Base-by-base conservation (phyloP, 2,329 filamentous ascomycete species). In the Penicillium sp. region DNA sequence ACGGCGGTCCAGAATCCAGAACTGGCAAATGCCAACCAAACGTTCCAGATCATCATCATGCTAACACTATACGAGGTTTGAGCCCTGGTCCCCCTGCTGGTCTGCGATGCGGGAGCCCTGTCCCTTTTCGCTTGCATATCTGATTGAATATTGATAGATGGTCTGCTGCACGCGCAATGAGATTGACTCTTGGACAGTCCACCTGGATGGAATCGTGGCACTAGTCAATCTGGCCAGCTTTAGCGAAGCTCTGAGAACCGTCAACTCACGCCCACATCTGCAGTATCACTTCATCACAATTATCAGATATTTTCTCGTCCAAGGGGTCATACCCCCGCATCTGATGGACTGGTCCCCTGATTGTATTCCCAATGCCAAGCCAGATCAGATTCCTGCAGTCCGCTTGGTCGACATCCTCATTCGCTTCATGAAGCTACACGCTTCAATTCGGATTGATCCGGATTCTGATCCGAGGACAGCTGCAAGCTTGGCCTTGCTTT, bases 61-160 rank as follows among this genome's bases (percentile, higher is more conserved):
- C 53, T 69, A n/a, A 58, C 60, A 52, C 31, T 66, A 33, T 66
- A 67, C 27, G 59, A 70, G 66, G 69, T 70, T 57, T 16, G 63
- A 55, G 19, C 44, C 14, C 46, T 27, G 33, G 33, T 16, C 33
- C 35, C 37, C 18, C 2, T 11, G 41, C 2, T 6, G 14, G 16
- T 11, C 43, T 46, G 16, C 35, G 11, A n/a, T 16, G n/a, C 24
- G 39, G 9, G 14, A 7, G 6, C 19, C 5, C 18, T 31, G 22
- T 39, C 31, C 24, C 4, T 11, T 31, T 24, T 44, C 31, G 13
- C 3, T 16, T 37, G n/a, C n/a, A 24, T 11, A 31, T 14, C 13
- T 18, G 33, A 54, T 44, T 54, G 14, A 46, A 19, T 43, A 13
- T 13, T 10, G 9, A n/a, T 36, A 70, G 66, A 66, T 69, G 61